These are phyloP conservation scores for Backusella liffmaniae DNA, from an alignment of 192 early-diverging fungal species.

Conservation along the genomic window DNA sequence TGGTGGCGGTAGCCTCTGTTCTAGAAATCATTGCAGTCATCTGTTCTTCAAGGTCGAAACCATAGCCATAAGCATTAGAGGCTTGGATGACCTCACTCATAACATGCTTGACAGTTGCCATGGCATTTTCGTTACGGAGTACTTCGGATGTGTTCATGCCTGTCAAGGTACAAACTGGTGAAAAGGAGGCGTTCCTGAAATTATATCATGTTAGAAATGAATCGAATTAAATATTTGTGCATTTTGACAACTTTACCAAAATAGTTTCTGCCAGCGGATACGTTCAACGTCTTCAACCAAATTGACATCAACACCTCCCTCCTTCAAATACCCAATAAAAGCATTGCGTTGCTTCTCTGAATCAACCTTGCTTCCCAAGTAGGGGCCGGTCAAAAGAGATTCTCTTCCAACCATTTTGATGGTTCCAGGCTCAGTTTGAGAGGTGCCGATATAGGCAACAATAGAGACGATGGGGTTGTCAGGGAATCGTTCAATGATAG, in stretches of 20 bases:
- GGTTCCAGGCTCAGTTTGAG: constrained; percentile 50
- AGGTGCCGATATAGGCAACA: constrained; percentile 64
- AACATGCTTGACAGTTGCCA: constrained; percentile 37
- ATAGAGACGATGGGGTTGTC: constrained; percentile 57
- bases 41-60: constrained; percentile 34
- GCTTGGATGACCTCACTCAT: constrained; percentile 58
- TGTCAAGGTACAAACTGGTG: constrained; percentile 62
- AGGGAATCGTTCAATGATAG: constrained; percentile 57
- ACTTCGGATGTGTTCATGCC: constrained; percentile 56
- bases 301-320: constrained; percentile 38
- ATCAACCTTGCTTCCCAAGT: constrained; percentile 33
- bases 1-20: constrained; percentile 32
- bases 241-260: constrained; percentile 48
- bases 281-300: constrained; percentile 57
- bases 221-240: too few species aligned
- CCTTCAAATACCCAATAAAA: constrained; percentile 45
- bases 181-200: constrained; percentile 67
- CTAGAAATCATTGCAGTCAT: constrained; percentile 35
- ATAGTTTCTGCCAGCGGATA: constrained; percentile 66
- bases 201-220: not conserved
- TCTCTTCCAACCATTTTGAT: constrained; percentile 50
- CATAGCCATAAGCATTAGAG: constrained; percentile 47
- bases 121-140: constrained; percentile 46
- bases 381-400: constrained; percentile 42
- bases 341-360: constrained; percentile 20